Base-by-base conservation (phyloP, 163 green algal genomes). In the Volvox carteri region DNA sequence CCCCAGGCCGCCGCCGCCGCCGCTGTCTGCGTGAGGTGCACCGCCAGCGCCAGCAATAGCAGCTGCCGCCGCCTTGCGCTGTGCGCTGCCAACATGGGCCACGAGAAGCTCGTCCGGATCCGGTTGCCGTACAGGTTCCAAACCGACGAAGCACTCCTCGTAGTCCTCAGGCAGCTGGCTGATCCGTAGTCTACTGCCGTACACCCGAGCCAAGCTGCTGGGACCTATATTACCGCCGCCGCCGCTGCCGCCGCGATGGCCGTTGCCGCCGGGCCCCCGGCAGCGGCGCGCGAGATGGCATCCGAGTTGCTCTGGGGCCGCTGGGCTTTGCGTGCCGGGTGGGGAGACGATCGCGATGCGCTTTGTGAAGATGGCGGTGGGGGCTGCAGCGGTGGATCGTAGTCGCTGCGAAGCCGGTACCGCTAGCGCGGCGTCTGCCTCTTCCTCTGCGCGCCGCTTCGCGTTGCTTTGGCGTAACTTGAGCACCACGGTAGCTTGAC, bases 121-220 rank as follows among this genome's bases (percentile, higher is more conserved):
- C 21, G 39, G 35, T 33, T 58, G 52, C 4, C 52, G 56, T 33
- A 62, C 78, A 28, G 56, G 78, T 41, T 75, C 78, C 54, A 86
- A 41, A 7, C 56, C 78, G 11, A 52, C 41, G 23, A 86, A 86
- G 58, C 39, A 76, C 41, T 86, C 78, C 2, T 21, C 37, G 30
- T 86, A 86, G 23, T 86, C 78, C 37, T 75, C 54, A 21, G 78
- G 78, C 56, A 86, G 78, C 56, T 75, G 21, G 6, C 50, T 11
- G 8, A 48, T 12, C 3, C 78, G 78, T 14, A 86, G 16, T 1
- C 56, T 21, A 33, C 56, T 35, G 21, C 78, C 78, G 78, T 86
- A 86, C 56, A 86, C 78, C 2, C 56, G 56, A 7, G 78, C 78
- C 23, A 86, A 56, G 78, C 56, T 85, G 56, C 75, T 84, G n/a